These are phyloP conservation scores for Rubia balearica DNA, from an alignment of 305 asterid genomes.

Conservation along the genomic window DNA sequence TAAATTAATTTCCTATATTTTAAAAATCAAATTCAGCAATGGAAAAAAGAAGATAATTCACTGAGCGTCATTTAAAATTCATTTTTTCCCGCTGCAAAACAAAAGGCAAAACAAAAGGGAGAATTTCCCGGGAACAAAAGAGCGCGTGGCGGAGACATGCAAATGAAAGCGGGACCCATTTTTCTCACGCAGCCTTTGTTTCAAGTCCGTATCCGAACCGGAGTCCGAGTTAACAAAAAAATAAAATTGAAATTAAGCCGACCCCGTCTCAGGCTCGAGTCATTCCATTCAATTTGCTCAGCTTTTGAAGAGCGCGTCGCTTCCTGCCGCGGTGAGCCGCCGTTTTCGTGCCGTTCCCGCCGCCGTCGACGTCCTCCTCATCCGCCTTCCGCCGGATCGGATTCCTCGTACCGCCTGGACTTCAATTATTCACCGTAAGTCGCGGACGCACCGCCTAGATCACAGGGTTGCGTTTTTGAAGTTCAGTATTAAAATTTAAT, in stretches of 20 bases:
- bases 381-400: slow-evolving; percentile 14
- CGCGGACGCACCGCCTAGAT: slow-evolving; percentile 18
- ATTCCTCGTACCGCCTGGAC: slow-evolving; percentile 19
- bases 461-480: slow-evolving; percentile 29
- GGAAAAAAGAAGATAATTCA: not conserved
- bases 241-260: not conserved
- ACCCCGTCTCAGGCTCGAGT: not conserved
- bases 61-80: not conserved
- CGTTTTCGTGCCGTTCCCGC: not conserved
- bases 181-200: not conserved
- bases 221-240: not conserved
- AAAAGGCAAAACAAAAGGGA: not conserved
- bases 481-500: not conserved
- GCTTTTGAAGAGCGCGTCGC: not conserved
- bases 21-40: not conserved
- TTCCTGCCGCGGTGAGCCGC: not conserved
- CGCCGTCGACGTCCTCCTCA: slow-evolving; percentile 23
- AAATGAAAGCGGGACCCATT: not conserved
- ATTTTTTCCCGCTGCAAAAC: not conserved
- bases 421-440: not conserved
- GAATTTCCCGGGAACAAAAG: not conserved
- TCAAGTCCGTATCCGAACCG: not conserved
- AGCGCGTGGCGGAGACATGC: not conserved
- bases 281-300: not conserved
- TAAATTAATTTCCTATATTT: too few relatives aligned